Percentiles rank a stretch among this genome's conserved stretches.
Evolutionary conservation across 2,329 filamentous ascomycete species (phyloP).

Genomic region (Alternaria alternata): DNA sequence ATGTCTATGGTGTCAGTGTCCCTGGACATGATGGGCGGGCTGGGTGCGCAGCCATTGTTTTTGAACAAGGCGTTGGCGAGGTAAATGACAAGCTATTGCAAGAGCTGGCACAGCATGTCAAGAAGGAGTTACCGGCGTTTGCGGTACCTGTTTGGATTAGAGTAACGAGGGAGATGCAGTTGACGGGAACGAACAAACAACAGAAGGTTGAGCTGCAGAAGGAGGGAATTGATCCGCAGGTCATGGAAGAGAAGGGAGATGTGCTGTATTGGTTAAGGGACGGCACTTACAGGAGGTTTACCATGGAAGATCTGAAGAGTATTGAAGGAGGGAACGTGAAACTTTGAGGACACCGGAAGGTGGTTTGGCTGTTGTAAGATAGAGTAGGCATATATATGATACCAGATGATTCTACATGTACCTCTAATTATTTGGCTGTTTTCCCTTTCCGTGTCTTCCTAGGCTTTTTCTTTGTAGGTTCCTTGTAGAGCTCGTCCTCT

Average conservation of each 20-base stretch:
- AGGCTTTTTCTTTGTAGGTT: slow-evolving; percentile 42
- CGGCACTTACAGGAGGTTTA: slow-evolving; percentile 41
- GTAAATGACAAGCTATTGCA: slow-evolving; percentile 23
- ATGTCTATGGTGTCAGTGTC: slow-evolving; percentile 57
- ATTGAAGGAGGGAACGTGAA: slow-evolving; percentile 40
- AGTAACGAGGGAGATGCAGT: slow-evolving; percentile 50
- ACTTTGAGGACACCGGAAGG: slow-evolving; percentile 25
- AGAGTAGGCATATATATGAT: slow-evolving; percentile 2
- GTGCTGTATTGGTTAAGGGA: slow-evolving; percentile 53
- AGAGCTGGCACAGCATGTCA: slow-evolving; percentile 48
- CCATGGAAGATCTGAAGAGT: slow-evolving; percentile 31
- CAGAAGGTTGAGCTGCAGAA: slow-evolving; percentile 54
- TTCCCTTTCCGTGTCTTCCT: slow-evolving; percentile 26
- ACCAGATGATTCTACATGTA: neutral
- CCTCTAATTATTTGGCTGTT: neutral
- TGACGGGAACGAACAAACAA: slow-evolving; percentile 58
- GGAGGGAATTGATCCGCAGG: slow-evolving; percentile 53
- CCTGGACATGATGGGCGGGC: slow-evolving; percentile 56
- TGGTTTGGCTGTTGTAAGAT: neutral
- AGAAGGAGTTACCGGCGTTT: slow-evolving; percentile 52
- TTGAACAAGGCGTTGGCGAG: slow-evolving; percentile 21
- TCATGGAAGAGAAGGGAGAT: slow-evolving; percentile 49
- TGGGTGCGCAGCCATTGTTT: slow-evolving; percentile 55
- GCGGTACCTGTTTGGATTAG: slow-evolving; percentile 57
- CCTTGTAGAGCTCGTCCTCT: slow-evolving; percentile 34